phyloP scores from a whole-genome alignment of 2,329 filamentous ascomycete genomes.

The Trichoderma koningiopsis region DNA sequence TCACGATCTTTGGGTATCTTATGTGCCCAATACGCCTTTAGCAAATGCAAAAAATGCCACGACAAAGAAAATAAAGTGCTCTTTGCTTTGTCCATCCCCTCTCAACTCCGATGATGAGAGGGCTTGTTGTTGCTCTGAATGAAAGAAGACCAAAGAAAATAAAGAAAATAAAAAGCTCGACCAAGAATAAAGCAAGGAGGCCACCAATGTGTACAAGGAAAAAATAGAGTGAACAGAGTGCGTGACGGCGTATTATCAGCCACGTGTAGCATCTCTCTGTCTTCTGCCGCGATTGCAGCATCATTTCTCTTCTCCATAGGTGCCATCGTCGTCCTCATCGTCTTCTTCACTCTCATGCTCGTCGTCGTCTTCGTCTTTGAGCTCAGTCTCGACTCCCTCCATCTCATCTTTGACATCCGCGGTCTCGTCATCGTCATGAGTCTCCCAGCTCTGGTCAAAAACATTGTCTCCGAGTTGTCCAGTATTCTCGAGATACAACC shows the following conservation, averaged over 20 bases:
- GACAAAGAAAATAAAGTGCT: neutral
- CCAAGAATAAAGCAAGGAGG: neutral
- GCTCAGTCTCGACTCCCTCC: neutral
- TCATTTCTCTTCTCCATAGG: neutral
- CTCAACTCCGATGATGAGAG: neutral
- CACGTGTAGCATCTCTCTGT: neutral
- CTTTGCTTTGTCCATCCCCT: neutral
- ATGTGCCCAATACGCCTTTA: neutral
- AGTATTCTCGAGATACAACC: slow-evolving; percentile 44
- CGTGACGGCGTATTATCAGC: neutral
- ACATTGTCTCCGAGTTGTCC: neutral
- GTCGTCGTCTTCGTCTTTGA: neutral
- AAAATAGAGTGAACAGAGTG: neutral
- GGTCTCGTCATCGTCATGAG: neutral
- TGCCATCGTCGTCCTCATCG: neutral
- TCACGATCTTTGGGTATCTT: neutral
- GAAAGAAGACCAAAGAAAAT: neutral
- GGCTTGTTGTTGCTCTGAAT: neutral
- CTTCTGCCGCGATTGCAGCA: neutral
- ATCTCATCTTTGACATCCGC: neutral
- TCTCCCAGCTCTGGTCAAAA: neutral
- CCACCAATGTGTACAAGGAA: neutral
- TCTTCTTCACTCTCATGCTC: neutral
- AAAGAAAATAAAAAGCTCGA: neutral
- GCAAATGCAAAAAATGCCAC: neutral